Evolutionary conservation across 371 early-diverging fungal genomes (phyloP), one percentile per base, ranked within the genome.

Genomic region (Mortierella polycephala): DNA sequence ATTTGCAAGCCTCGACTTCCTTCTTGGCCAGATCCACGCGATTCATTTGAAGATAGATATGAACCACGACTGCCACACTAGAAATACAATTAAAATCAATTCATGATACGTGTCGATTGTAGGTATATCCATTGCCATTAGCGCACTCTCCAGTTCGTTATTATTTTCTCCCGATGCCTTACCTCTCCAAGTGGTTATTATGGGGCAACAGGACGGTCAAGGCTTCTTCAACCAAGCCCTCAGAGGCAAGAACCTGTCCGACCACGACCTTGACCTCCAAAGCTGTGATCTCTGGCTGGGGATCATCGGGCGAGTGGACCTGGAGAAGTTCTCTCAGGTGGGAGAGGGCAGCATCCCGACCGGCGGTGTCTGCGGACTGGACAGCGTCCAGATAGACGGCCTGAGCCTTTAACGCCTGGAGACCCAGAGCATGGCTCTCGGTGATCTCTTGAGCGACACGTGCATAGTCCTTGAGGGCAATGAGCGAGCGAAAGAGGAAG

Each of bases 1-100:
- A 57, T 68, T 94, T 95, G 57, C 91, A 81, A 14, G 85, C 81
- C 11, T 85, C 85, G 14, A 95, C 83, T 64, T 94, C 92, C 81
- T 93, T 91, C 71, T 89, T 89, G 23, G 99, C 99, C 71, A 97
- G 79, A 81, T 97, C 97, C 30, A 90, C 64, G 45, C 98, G 90
- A 82, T 96, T 88, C 76, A 97, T 86, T 61, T 86, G 86, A 47
- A 97, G 79, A 62, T 94, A 94, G 18, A 91, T 87, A 57, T 95
- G 95, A 16, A 92, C 88, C 16, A 91, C 91, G 55, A 96, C 81
- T 0, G 93, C 91, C 58, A 88, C 87, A 82, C 95, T 94, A 66
- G 23, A 52, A 14, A 16, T 42, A 10, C 20, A 52, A 7, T 11
- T 30, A 40, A 37, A 58, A 20, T 42, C 18, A 16, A 10, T n/a